phyloP scores from a whole-genome alignment of 805 yeast genomes.

The Maudiozyma turicensis region DNA sequence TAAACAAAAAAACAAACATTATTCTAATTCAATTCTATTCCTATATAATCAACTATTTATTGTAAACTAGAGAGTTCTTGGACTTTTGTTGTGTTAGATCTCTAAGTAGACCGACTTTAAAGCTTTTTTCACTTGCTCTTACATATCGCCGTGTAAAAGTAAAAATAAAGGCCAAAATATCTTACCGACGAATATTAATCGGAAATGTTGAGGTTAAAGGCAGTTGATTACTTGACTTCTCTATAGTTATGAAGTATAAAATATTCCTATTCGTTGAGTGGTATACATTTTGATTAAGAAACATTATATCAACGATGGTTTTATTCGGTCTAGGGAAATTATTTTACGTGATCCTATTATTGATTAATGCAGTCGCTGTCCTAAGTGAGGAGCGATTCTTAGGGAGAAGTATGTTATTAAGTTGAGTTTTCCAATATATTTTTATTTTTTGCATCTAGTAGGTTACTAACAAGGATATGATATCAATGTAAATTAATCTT shows the following conservation, averaged over 20 bases:
- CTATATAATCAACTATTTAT: no score
- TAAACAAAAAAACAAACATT: not conserved
- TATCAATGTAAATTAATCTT: not conserved
- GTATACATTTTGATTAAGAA: not conserved
- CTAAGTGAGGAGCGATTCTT: constrained; percentile 73
- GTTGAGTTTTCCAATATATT: not conserved
- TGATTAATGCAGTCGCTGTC: constrained; percentile 68
- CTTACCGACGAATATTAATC: not conserved
- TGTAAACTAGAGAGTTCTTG: no score
- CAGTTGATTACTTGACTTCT: no score
- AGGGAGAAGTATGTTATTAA: constrained; percentile 37
- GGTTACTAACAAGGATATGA: not conserved
- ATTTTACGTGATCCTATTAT: constrained; percentile 43
- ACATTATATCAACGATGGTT: constrained; percentile 9
- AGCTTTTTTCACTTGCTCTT: not conserved
- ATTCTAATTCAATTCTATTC: no score
- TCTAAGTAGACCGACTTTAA: no score
- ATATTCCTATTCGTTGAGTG: no score
- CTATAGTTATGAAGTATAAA: no score
- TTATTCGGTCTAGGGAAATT: constrained; percentile 56
- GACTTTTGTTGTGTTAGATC: no score
- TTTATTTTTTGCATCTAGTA: not conserved
- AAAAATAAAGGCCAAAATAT: no score
- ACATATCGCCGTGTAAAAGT: not conserved
- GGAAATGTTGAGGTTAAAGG: no score